Evolutionary conservation across 768 basidiomycete species (phyloP), one percentile per base, ranked within the genome.

Genomic region (Lepiota venenata): DNA sequence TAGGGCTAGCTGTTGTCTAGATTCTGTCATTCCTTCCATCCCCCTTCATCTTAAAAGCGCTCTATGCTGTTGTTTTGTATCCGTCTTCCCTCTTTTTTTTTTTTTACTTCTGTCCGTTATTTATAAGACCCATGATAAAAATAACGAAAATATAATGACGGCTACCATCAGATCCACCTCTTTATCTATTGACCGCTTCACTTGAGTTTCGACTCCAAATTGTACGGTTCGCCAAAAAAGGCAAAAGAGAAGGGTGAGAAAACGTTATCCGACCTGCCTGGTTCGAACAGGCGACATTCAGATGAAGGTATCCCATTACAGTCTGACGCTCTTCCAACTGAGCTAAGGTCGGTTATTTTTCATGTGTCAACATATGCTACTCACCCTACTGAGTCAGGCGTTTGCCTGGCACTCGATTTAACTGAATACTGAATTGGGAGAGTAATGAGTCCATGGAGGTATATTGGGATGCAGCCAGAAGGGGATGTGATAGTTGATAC

Each of bases 211-310:
- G 21, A 12, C 46, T n/a, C 46, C 16, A n/a, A n/a, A n/a, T n/a
- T n/a, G 25, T 5, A 25, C 25, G 25, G 10, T 15, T 15, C 21
- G 12, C 18, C 27, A 48, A 11, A 14, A 29, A 22, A 35, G 2
- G 4, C 6, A 3, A 32, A 32, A 32, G 4, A 11, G 4, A 25
- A 25, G 5, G 25, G 25, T 25, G 2, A 3, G 9, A 32, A 32
- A 32, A 32, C 10, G 8, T 32, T 32, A 9, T 32, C 32, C 32
- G 32, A 32, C 32, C 73, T 79, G 76, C 77, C 80, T 79, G 79
- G 79, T 61, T 81, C 78, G 79, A 81, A 80, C 79, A 78, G 80
- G 77, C 76, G 77, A 79, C 79, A 67, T 52, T 54, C 47, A 60
- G 59, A 60, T 58, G 44, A 29, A 43, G 29, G 29, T 52, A 50